Base-by-base conservation (phyloP, 305 asterid genomes). In the Rubia tinctorum region DNA sequence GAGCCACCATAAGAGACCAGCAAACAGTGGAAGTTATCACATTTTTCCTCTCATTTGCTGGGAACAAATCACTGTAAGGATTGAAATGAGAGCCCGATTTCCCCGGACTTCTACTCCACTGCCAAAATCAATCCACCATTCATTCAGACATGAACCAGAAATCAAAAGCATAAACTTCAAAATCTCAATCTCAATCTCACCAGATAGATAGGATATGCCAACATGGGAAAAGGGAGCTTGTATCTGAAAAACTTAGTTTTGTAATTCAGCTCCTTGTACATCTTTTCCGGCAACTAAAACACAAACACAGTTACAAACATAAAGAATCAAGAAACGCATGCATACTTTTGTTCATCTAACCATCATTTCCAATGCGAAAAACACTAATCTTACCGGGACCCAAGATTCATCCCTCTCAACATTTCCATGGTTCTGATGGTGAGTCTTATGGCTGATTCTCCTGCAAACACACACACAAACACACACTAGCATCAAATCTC, bases 361-460 rank as follows among this genome's bases (percentile, higher is more conserved):
- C 60, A 53, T 18, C 25, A 40, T 40, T 14, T 34, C 53, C 0
- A 66, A 12, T 1, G 9, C 12, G 0, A 37, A 11, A 22, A 56
- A 72, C 22, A 17, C 17, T 6, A 37, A n/a, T 25, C n/a, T 80
- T 81, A 89, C 97, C 39, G 98, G 97, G 58, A 86, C 92, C 98
- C 97, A 92, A 13, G 97, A 90, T 79, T 92, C 98, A 66, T 94
- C 99, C 2, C 86, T 87, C 75, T 94, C 98, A 59, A 94, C 99
- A 80, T 94, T 91, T 5, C 99, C 99, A 81, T 94, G 99, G 77
- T 94, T 89, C 79, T 89, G 96, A 81, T 94, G 98, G 66, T 94
- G 99, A 71, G 95, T 90, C 79, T 91, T 89, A 75, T 94, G 99
- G 75, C 99, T 95, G 75, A 95, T 92, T 84, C 98, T 87, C 98